Base-by-base conservation (phyloP, 352 stramenopile genomes). In the Poterioochromonas sp. region DNA sequence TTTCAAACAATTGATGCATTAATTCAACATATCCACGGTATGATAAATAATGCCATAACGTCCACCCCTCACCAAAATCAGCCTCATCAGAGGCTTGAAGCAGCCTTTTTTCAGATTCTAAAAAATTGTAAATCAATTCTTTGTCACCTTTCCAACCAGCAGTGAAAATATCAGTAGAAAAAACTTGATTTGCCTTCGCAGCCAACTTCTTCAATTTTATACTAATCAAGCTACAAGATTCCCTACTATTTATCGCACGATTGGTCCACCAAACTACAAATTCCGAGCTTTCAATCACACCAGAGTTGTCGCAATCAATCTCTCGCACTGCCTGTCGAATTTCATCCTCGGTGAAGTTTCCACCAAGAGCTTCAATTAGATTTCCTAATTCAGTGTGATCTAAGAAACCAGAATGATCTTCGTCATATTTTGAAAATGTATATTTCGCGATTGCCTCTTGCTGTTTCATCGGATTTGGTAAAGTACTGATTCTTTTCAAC, bases 101-200 rank as follows among this genome's bases (percentile, higher is more conserved):
- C 11, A 85, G 32, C 0, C 39, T 20, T 0, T 60, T 2, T 51
- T 84, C 80, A 51, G 35, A 43, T 1, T 62, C 34, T 0, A 84
- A 1, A 49, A 83, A 84, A 32, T 34, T 69, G 12, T 58, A 29
- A 2, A 84, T 63, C 11, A 84, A 40, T 8, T 39, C 51, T 22
- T 29, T 0, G 32, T 83, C 69, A 18, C 82, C 82, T 3, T 82
- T 12, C 82, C 82, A 84, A 11, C 8, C 44, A 22, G 82, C 82
- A 3, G 32, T 83, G 73, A 79, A 79, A 44, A 84, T 84, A 58
- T 84, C 82, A 0, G 63, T 80, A 32, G 77, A 35, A n/a, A 81
- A 81, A 5, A 63, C 39, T 40, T 77, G 73, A 39, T 70, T 11
- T 22, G 77, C 47, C 32, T 80, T 80, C 3, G 18, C 35, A 20